Base-by-base conservation (phyloP, 73 alveolate species). In the Tetrahymena elliotti region DNA sequence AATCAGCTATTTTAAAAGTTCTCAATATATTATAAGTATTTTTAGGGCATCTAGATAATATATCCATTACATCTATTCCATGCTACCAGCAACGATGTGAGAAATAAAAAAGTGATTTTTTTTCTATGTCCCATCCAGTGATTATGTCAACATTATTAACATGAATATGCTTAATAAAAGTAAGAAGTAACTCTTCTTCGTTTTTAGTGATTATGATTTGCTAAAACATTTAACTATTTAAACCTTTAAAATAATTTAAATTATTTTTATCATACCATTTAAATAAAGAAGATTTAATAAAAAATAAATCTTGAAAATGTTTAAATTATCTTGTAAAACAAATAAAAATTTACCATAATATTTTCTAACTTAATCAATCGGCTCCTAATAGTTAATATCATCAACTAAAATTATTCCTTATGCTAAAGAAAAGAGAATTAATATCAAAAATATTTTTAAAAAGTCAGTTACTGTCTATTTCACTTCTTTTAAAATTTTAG, bases 41-140 rank as follows among this genome's bases (percentile, higher is more conserved):
- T 31, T 68, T 68, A 22, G 88, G 88, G 88, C 88, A 68, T 68
- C 88, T 68, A 22, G 88, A 16, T 27, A 68, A 31, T 27, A 68
- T 68, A 68, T 68, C 88, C 88, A 68, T 68, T 22, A 68, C 36
- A 68, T 68, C 88, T 2, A 68, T 68, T 16, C 88, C 88, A 22
- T 22, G n/a, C n/a, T 68, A 10, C 94, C 97, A 98, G 10, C 98
- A 98, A 93, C 99, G 83, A 88, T 98, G 97, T 52, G 96, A 84
- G 24, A 97, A 94, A 93, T 96, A 98, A 6, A 98, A 98, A 11
- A 98, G 95, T 35, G 99, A 96, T 93, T 93, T 82, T 12, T 96
- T 94, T 95, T 97, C 98, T 37, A 98, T 98, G 84, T 98, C 99
- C 95, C 93, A 97, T 33, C 99, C 99, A 18, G 97, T 95, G 36